Conservation (phyloP, 1,284 basidiomycete species). For the Ceratobasidium papillatum region DNA sequence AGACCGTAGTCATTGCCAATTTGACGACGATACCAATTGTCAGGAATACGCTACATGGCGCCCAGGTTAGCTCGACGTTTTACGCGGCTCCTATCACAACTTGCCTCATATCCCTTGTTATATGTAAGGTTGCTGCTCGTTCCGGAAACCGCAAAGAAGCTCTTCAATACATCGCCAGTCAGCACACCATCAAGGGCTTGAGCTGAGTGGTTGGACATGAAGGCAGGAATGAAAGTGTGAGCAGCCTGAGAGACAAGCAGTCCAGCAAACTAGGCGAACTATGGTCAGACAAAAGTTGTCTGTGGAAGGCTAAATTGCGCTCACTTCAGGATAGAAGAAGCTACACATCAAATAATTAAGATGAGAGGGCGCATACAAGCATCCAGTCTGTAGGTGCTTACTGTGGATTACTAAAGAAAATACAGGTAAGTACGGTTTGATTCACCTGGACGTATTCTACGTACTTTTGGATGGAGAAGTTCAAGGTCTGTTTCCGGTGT, state of each 20-base stretch:
- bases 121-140: not conserved
- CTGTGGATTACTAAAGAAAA: conserved; percentile 12
- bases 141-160: conserved; percentile 18
- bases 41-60: conserved; percentile 12
- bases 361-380: not conserved
- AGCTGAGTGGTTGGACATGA: conserved; percentile 24
- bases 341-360: not conserved
- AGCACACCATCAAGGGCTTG: conserved; percentile 5
- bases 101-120: conserved; percentile 12
- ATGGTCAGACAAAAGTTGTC: not conserved
- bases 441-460: not conserved
- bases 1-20: conserved; percentile 40
- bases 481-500: not conserved
- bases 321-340: conserved; percentile 6
- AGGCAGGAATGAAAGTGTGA: conserved; percentile 1
- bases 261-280: not conserved
- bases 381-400: not conserved
- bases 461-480: conserved; percentile 2
- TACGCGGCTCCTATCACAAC: not conserved
- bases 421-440: not conserved
- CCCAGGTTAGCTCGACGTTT: not conserved
- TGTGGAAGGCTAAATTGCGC: not conserved
- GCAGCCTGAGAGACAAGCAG: conserved; percentile 8
- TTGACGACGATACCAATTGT: conserved; percentile 45
- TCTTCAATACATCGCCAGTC: not conserved